Evolutionary conservation across 2,329 filamentous ascomycete species (phyloP).

Genomic region (Bimuria novae-zelandiae): DNA sequence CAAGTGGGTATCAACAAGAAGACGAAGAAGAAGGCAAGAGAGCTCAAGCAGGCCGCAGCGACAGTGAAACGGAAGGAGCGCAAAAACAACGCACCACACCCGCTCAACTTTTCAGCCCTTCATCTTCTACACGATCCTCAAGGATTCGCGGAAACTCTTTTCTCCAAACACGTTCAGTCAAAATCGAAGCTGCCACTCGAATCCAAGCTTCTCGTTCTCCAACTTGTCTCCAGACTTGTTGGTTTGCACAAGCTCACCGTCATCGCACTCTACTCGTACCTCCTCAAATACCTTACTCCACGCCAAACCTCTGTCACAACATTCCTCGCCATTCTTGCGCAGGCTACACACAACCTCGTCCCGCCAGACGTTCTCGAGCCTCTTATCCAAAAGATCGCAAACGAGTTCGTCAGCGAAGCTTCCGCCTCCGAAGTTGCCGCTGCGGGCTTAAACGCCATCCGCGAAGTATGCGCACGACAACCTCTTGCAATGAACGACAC

Average conservation of each 20-base stretch:
- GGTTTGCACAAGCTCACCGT: slow-evolving; percentile 92
- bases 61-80: slow-evolving; percentile 78
- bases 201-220: slow-evolving; percentile 85
- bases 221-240: slow-evolving; percentile 87
- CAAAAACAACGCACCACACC: slow-evolving; percentile 85
- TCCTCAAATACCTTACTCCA: slow-evolving; percentile 85
- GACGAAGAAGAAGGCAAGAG: slow-evolving; percentile 81
- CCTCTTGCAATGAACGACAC: slow-evolving; percentile 97
- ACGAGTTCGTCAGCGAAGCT: slow-evolving; percentile 97
- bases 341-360: slow-evolving; percentile 87
- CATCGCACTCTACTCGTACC: slow-evolving; percentile 92
- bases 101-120: slow-evolving; percentile 93
- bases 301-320: slow-evolving; percentile 89
- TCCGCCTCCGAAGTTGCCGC: slow-evolving; percentile 88
- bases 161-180: slow-evolving; percentile 85
- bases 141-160: slow-evolving; percentile 87
- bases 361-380: slow-evolving; percentile 92
- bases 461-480: slow-evolving; percentile 90
- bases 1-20: slow-evolving; percentile 95
- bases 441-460: slow-evolving; percentile 90
- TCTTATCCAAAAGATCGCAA: slow-evolving; percentile 91
- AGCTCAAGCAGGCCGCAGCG: slow-evolving; percentile 78
- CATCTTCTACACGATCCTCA: slow-evolving; percentile 95
- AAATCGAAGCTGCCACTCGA: slow-evolving; percentile 86
- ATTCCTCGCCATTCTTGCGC: slow-evolving; percentile 88